These are phyloP conservation scores for Saccharomycopsis fibuligera DNA, from an alignment of 805 yeast genomes.

Conservation along the genomic window DNA sequence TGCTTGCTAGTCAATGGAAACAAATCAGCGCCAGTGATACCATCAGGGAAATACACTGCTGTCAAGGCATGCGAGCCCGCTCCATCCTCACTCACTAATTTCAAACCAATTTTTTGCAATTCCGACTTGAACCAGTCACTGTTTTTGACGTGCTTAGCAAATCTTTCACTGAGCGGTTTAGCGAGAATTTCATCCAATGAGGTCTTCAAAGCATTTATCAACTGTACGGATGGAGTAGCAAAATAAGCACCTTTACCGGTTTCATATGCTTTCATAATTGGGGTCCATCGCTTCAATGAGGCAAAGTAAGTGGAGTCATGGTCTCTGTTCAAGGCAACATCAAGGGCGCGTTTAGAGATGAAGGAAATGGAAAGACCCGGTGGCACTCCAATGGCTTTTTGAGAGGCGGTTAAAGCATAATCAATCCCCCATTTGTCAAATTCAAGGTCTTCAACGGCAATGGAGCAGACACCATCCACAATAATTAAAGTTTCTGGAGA, in stretches of 20 bases:
- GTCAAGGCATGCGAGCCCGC: slow-evolving; percentile 85
- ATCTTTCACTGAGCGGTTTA: slow-evolving; percentile 48
- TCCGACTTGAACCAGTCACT: slow-evolving; percentile 61
- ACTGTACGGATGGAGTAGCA: slow-evolving; percentile 95
- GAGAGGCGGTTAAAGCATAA: slow-evolving; percentile 85
- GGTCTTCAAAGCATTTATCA: slow-evolving; percentile 71
- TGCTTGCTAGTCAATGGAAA: slow-evolving; percentile 48
- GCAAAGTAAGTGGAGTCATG: slow-evolving; percentile 47
- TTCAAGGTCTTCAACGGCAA: slow-evolving; percentile 80
- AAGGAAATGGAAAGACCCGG: slow-evolving; percentile 80
- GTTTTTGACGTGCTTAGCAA: slow-evolving; percentile 54
- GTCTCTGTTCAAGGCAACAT: slow-evolving; percentile 47
- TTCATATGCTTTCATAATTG: slow-evolving; percentile 84
- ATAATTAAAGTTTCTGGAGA: slow-evolving; percentile 78
- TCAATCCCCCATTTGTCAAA: slow-evolving; percentile 90
- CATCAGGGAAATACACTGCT: slow-evolving; percentile 77
- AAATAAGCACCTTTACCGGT: slow-evolving; percentile 73
- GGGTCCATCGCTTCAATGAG: slow-evolving; percentile 77
- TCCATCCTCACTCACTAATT: slow-evolving; percentile 54
- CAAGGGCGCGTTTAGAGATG: slow-evolving; percentile 70
- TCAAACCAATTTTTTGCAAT: slow-evolving; percentile 51
- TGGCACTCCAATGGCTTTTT: slow-evolving; percentile 92
- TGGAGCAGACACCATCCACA: slow-evolving; percentile 94
- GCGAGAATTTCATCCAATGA: slow-evolving; percentile 68
- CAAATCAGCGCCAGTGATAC: slow-evolving; percentile 61